Evolutionary conservation across 1,284 basidiomycete genomes (phyloP), one percentile per base, ranked within the genome.

Genomic region (Moniliella sp.): DNA sequence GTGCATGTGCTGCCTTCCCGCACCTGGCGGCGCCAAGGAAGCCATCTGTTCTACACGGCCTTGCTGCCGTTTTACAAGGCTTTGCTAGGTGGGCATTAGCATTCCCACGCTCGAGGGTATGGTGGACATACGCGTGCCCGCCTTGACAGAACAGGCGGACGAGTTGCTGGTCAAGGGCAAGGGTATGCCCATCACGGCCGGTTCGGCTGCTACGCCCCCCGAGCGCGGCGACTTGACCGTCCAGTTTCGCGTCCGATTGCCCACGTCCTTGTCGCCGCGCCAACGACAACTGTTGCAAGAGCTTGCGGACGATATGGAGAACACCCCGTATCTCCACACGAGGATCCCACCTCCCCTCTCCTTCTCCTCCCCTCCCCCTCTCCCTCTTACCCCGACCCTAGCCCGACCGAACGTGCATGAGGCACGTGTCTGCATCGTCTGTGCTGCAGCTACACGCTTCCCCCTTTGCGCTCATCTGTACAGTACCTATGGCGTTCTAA

Each of bases 31-130:
- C 72, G 91, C 39, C 91, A 94, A 65, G 91, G 91, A 19, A 68
- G 73, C 33, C 84, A 91, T 62, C 66, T 99, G 18, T 81, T 88
- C 64, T 79, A 86, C 61, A 75, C 82, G 45, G 80, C 80, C 25
- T 74, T 75, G 35, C 79, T 99, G 45, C 88, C 91, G 12, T 69
- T 97, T 50, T 81, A 97, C 57, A 73, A 71, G 4, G 91, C 91
- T 5, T 65, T 97, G 28, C 69, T 97, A 15, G 88, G 88, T 30
- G 91, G 91, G 27, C 73, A 78, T 86, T 28, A 73, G 83, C 25
- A 79, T 99, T 30, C 86, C 86, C 15, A 97, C 91, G 15, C 67
- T 97, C 16, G 86, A 97, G 46, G 82, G 86, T 26, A 81, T 91
- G 34, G 84, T 94, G 5, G 84, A 94, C 40, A 81, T 99, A 30